Conservation (phyloP, 179 eudicot genomes). For the Amaranthus tricolor region DNA sequence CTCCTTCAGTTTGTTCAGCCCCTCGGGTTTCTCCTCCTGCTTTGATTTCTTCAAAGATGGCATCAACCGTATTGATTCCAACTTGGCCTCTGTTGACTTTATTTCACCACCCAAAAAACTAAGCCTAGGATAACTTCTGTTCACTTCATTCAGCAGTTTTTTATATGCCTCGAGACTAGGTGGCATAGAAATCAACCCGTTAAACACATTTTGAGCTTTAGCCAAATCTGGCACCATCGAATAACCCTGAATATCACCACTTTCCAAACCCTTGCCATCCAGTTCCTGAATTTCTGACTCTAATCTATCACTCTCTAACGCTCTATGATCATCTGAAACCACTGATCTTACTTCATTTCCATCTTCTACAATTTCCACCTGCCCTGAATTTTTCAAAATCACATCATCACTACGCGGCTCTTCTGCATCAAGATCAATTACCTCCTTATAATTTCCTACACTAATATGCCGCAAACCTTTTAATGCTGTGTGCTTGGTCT, state of each 20-base stretch:
- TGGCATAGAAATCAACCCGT: conserved; percentile 27
- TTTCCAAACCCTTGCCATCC: conserved; percentile 30
- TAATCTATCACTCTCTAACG: conserved; percentile 20
- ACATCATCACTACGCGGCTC: too few relatives aligned
- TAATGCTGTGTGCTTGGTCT: conserved; percentile 23
- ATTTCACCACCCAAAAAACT: conserved; percentile 37
- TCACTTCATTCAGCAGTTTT: conserved; percentile 34
- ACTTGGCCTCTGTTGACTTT: conserved; percentile 25
- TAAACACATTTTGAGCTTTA: conserved; percentile 32
- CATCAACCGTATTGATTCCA: conserved; percentile 16
- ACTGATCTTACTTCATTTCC: conserved; percentile 9
- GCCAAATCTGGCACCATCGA: conserved; percentile 30
- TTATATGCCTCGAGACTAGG: conserved; percentile 35
- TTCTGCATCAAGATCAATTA: too few relatives aligned
- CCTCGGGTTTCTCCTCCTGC: conserved; percentile 36
- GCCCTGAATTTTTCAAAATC: too few relatives aligned
- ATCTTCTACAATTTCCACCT: conserved; percentile 12
- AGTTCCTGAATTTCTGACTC: conserved; percentile 10
- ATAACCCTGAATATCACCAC: conserved; percentile 25
- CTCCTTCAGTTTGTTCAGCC: conserved; percentile 24
- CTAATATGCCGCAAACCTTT: conserved; percentile 22
- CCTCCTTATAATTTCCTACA: too few relatives aligned
- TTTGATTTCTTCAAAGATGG: conserved; percentile 2
- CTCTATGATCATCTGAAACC: conserved; percentile 25
- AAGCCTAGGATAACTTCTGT: conserved; percentile 32